Evolutionary conservation across 1,284 basidiomycete genomes (phyloP).

Genomic region (Uromyces viciae-fabae): DNA sequence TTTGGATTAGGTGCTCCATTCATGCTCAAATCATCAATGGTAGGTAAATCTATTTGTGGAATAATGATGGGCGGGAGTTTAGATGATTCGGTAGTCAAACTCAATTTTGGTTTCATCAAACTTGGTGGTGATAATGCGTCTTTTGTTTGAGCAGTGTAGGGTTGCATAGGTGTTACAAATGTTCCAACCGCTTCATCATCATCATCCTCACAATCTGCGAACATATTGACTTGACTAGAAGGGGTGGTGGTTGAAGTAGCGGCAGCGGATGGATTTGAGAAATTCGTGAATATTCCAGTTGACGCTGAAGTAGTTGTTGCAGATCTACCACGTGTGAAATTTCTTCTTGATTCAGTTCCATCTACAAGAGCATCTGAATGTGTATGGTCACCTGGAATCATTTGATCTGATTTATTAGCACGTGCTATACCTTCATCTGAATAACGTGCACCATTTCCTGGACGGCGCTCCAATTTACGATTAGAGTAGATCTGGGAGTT

Average conservation of each 20-base stretch:
- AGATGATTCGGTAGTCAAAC: constrained; percentile 22
- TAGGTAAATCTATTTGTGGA: neutral
- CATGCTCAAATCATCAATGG: neutral
- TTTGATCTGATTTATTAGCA: neutral
- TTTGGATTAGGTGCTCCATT: neutral
- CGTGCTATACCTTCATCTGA: neutral
- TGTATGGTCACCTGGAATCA: neutral
- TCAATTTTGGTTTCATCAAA: constrained; percentile 33
- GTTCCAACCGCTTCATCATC: constrained; percentile 43
- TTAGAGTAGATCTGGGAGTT: too few species aligned
- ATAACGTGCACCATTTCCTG: neutral
- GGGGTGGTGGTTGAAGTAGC: constrained; percentile 8
- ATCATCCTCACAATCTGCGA: constrained; percentile 35
- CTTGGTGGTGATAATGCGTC: neutral
- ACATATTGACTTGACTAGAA: neutral
- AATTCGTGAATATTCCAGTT: constrained; percentile 22
- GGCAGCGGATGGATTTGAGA: neutral
- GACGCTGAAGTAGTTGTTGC: constrained; percentile 11
- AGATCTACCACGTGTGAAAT: constrained; percentile 5
- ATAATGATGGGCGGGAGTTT: neutral
- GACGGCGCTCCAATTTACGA: constrained; percentile 12
- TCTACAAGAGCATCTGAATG: neutral
- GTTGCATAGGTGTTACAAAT: constrained; percentile 44
- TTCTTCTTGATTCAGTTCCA: neutral
- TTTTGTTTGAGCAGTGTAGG: neutral